phyloP scores from a whole-genome alignment of 2,329 filamentous ascomycete genomes.

The Keithomyces neogunnii region DNA sequence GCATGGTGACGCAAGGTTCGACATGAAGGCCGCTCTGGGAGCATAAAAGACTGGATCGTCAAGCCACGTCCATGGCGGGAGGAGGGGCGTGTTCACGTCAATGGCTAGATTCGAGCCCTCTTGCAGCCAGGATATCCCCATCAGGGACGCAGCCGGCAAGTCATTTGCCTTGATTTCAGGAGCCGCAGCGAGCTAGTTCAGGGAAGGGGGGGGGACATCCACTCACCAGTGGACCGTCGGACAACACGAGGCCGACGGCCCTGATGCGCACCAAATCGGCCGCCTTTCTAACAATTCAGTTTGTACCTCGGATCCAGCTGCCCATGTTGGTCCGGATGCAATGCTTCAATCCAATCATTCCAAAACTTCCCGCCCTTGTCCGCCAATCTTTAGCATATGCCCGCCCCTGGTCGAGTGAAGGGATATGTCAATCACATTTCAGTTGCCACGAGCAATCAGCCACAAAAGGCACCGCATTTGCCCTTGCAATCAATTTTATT shows the following conservation, averaged over 20 bases:
- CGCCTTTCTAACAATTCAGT: no score
- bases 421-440: no score
- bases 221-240: not conserved
- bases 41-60: slow-evolving; percentile 3
- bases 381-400: no score
- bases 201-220: not conserved
- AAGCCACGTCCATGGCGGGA: slow-evolving; percentile 1
- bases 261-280: not conserved
- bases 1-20: not conserved
- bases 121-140: not conserved
- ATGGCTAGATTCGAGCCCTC: not conserved
- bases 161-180: no score
- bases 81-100: slow-evolving; percentile 2
- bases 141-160: not conserved
- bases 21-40: not conserved
- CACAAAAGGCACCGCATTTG: no score
- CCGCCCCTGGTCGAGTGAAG: no score
- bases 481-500: no score
- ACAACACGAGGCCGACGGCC: not conserved
- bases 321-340: no score
- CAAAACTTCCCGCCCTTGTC: no score
- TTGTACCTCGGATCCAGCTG: no score
- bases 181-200: not conserved
- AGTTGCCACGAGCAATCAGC: no score
- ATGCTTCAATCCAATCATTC: no score